Conservation (phyloP, 768 basidiomycete genomes). For the Lentinula edodes region DNA sequence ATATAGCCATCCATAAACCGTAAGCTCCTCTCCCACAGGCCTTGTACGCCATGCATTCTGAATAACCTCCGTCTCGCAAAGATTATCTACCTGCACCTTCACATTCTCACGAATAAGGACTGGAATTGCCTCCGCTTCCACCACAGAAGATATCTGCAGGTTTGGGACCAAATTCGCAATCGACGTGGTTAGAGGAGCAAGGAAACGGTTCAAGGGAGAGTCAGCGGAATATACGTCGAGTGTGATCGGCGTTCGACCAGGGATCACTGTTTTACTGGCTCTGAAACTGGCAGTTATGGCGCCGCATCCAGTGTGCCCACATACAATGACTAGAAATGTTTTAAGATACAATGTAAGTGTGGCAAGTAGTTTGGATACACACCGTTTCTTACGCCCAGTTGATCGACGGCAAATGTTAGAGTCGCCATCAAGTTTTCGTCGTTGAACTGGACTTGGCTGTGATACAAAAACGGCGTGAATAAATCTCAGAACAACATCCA, state of each 20-base stretch:
- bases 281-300: slow-evolving; percentile 56
- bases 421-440: slow-evolving; percentile 71
- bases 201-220: slow-evolving; percentile 62
- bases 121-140: slow-evolving; percentile 33
- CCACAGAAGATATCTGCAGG: slow-evolving; percentile 33
- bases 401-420: slow-evolving; percentile 65
- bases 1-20: slow-evolving; percentile 76
- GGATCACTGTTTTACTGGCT: slow-evolving; percentile 16
- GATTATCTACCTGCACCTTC: slow-evolving; percentile 44
- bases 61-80: slow-evolving; percentile 43
- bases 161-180: slow-evolving; percentile 30
- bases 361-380: slow-evolving; percentile 33
- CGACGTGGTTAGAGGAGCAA: slow-evolving; percentile 53
- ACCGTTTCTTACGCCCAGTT: slow-evolving; percentile 76
- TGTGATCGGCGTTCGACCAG: slow-evolving; percentile 24
- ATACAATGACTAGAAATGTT: slow-evolving; percentile 61
- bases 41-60: slow-evolving; percentile 40
- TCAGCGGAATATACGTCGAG: slow-evolving; percentile 22
- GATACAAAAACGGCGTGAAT: neutral
- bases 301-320: slow-evolving; percentile 81
- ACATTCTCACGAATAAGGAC: slow-evolving; percentile 59
- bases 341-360: neutral
- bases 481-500: no score
- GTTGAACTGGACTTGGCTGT: slow-evolving; percentile 65
- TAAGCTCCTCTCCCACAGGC: slow-evolving; percentile 32